These are phyloP conservation scores for Anaeromyces robustus DNA, from an alignment of 192 early-diverging fungal genomes.

Conservation along the genomic window DNA sequence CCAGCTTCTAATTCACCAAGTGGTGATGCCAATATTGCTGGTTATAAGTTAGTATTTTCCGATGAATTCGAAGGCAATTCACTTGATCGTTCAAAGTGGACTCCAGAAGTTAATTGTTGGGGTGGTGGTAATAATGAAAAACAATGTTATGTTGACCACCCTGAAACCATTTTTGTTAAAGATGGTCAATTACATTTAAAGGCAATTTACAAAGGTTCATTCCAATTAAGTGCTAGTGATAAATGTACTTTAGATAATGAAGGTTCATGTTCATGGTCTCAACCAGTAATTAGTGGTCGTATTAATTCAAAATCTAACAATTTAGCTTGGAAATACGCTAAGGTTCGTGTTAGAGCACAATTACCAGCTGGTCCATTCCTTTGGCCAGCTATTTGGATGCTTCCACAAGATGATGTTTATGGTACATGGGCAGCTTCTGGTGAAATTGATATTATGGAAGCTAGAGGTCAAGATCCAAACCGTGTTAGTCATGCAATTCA, in stretches of 20 bases:
- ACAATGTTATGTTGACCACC: background rate
- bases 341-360: background rate
- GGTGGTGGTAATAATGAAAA: background rate
- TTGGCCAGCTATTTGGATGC: slow-evolving; percentile 3
- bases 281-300: background rate
- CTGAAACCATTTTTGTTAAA: background rate
- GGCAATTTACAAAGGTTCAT: background rate
- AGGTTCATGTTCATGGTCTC: background rate
- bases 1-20: background rate
- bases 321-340: background rate
- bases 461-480: background rate
- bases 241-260: background rate
- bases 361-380: background rate
- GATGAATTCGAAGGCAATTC: background rate
- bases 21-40: background rate
- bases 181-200: background rate
- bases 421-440: background rate
- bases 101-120: background rate
- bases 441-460: slow-evolving; percentile 1
- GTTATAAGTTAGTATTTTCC: background rate
- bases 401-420: background rate
- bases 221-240: background rate
- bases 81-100: background rate
- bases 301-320: background rate
- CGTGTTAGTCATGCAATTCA: background rate